Base-by-base conservation (phyloP, 148 eudicot genomes). In the Persicaria tinctoria region DNA sequence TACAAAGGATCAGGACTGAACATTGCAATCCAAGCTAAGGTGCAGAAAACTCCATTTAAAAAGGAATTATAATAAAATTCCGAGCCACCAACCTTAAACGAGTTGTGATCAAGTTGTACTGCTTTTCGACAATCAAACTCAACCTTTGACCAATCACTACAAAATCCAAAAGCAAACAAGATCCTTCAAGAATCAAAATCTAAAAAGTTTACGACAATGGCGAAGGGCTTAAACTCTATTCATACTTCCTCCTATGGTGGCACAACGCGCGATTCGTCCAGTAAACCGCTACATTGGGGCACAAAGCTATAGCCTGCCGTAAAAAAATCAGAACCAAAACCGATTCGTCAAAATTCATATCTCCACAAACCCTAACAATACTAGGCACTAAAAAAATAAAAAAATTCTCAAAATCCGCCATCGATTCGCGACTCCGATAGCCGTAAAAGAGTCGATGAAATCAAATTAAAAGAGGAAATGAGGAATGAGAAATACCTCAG, bases 251-350 rank as follows among this genome's bases (percentile, higher is more conserved):
- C 80, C 70, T 89, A 9, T 76, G 84, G 81, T 93, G 90, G 57
- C 97, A 93, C 45, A 91, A 57, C 50, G 98, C 98, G 6, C 97
- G 97, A 79, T 89, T 92, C 47, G 91, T 88, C 97, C 92, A 89
- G 78, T 93, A 93, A 41, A 91, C 72, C 1, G 91, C 78, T 5
- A 88, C 88, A 79, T 87, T 81, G 81, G 94, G 97, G 91, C 97
- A 92, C 72, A 92, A 78, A 13, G 87, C 73, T 77, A 92, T 92
- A 8, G 97, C 97, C 97, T 91, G 69, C 70, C 79, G 48, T 74
- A 70, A 1, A 70, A 45, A 16, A 46, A 38, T 47, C 73, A 70
- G 44, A 50, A 51, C 51, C 51, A 23, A 45, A 51, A 18, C 16
- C n/a, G 3, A 20, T 23, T 23, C 27, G 27, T 23, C 27, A 23